These are phyloP conservation scores for Lodderomyces oxycetoniae DNA, from an alignment of 1,139 yeast species.

Conservation along the genomic window DNA sequence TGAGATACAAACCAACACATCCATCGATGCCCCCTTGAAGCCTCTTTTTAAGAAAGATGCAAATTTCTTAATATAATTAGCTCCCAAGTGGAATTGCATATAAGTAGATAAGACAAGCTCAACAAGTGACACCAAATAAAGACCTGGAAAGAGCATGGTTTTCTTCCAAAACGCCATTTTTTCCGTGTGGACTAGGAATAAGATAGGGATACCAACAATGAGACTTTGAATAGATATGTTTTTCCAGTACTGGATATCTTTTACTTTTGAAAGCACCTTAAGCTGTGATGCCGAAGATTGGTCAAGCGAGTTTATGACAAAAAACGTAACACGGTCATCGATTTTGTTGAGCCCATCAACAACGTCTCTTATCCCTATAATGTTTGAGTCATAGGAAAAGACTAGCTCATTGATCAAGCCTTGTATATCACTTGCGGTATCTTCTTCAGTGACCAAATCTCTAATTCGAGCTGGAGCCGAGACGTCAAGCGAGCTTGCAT, in stretches of 20 bases:
- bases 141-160: conserved; percentile 42
- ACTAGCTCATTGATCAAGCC: conserved; percentile 30
- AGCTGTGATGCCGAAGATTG: conserved; percentile 58
- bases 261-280: conserved; percentile 58
- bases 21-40: conserved; percentile 81
- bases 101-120: conserved; percentile 60
- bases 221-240: conserved; percentile 48
- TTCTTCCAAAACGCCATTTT: conserved; percentile 28
- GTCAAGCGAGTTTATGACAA: conserved; percentile 38
- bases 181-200: conserved; percentile 50
- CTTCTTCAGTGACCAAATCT: conserved; percentile 4
- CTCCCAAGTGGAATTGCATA: conserved; percentile 65
- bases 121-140: conserved; percentile 56
- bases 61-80: conserved; percentile 60
- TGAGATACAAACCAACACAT: conserved; percentile 79
- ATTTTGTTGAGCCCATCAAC: conserved; percentile 37
- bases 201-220: conserved; percentile 58
- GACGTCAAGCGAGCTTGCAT: conserved; percentile 3
- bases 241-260: conserved; percentile 72
- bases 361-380: conserved; percentile 55
- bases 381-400: conserved; percentile 39
- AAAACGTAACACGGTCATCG: conserved; percentile 31
- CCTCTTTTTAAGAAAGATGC: conserved; percentile 61
- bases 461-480: neutral
- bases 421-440: conserved; percentile 1